A percentile compares a stretch with the other conserved stretches of the same genome.
Evolutionary conservation across 495 filamentous ascomycete species (phyloP).

Genomic region (Aspergillus carlsbadensis): DNA sequence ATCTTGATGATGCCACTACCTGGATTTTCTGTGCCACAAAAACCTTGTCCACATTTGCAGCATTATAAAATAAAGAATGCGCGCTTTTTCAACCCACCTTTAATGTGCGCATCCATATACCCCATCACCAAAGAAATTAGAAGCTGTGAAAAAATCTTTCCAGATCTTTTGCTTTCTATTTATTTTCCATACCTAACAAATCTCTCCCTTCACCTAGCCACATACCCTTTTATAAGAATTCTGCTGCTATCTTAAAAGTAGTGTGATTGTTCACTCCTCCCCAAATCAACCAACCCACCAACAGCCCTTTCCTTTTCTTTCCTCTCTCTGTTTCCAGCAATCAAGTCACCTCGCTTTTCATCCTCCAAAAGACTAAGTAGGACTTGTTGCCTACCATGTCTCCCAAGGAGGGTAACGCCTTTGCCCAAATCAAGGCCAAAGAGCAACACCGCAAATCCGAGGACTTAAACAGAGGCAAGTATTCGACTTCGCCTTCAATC

Average conservation of each 20-base stretch:
- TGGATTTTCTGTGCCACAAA: neutral
- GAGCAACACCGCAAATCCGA: slow-evolving; percentile 11
- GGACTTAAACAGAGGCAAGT: slow-evolving; percentile 7
- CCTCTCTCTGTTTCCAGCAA: neutral
- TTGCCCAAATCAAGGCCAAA: slow-evolving; percentile 25
- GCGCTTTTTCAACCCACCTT: neutral
- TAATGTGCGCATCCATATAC: slow-evolving; percentile 1
- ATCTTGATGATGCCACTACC: neutral
- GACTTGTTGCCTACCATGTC: slow-evolving; percentile 13
- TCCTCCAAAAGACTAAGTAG: neutral
- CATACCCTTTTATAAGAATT: neutral
- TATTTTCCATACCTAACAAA: neutral
- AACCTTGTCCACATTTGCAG: neutral
- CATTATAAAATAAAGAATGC: neutral
- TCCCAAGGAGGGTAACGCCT: slow-evolving; percentile 29
- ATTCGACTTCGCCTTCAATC: neutral
- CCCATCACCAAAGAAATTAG: neutral
- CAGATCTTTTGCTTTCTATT: neutral
- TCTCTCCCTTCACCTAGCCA: neutral
- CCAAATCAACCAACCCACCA: neutral
- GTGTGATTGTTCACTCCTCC: neutral
- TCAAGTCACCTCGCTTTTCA: neutral
- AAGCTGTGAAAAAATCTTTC: too few relatives aligned
- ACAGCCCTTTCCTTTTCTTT: neutral
- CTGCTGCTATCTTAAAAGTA: neutral